Conservation (phyloP, 2,329 filamentous ascomycete species). For the Geosmithia flava region DNA sequence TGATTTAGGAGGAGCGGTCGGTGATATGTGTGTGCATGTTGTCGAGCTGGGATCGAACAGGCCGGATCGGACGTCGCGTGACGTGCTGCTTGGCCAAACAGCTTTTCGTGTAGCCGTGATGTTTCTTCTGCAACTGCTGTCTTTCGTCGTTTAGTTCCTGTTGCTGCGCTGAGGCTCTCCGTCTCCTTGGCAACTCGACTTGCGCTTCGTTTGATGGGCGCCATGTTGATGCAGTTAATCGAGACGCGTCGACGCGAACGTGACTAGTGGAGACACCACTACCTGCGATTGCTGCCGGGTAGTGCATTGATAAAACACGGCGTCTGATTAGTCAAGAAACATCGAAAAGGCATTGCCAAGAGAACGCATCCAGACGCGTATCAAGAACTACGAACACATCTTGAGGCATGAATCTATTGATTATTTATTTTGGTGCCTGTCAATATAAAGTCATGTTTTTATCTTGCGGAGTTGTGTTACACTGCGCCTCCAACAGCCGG, state of each 20-base stretch:
- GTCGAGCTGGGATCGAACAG: slow-evolving; percentile 2
- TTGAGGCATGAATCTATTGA: too few species aligned
- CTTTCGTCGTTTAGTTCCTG: neutral
- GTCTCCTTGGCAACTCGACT: neutral
- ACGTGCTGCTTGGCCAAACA: neutral
- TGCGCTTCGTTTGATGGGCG: neutral
- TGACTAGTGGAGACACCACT: neutral
- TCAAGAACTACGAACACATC: too few species aligned
- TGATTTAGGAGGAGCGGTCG: slow-evolving; percentile 31
- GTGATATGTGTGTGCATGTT: slow-evolving; percentile 25
- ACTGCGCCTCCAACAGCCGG: too few species aligned
- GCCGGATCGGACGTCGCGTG: neutral
- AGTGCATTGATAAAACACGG: too few species aligned
- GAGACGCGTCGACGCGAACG: neutral
- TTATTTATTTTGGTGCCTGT: too few species aligned
- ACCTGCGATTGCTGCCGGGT: slow-evolving; percentile 6
- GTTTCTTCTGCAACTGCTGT: neutral
- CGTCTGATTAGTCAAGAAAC: too few species aligned
- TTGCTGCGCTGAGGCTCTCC: neutral
- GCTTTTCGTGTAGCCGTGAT: neutral
- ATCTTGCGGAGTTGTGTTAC: too few species aligned
- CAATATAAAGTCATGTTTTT: too few species aligned
- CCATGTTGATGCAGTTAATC: neutral
- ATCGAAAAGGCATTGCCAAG: too few species aligned
- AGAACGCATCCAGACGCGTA: too few species aligned